A percentile compares a stretch with the other conserved stretches of the same genome.
Conservation (phyloP, 306 rosid genomes). For the Begonia peltatifolia region DNA sequence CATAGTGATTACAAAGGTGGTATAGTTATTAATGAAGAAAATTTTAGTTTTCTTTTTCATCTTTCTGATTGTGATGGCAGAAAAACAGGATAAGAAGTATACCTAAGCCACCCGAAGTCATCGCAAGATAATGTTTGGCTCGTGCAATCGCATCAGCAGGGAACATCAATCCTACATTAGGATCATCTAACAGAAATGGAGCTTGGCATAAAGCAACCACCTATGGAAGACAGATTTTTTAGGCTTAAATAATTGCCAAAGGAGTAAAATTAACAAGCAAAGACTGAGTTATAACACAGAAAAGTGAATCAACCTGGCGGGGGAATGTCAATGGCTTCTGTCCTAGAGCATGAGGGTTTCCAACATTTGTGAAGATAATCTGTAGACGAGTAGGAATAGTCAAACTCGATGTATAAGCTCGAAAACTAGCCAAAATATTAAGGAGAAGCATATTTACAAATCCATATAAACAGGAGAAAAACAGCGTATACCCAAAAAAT, state of each 20-base stretch:
- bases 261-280: not conserved
- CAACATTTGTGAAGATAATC: constrained; percentile 98
- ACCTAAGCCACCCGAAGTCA: constrained; percentile 93
- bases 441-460: too few species aligned
- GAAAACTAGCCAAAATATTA: too few species aligned
- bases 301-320: constrained; percentile 61
- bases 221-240: constrained; percentile 20
- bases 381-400: constrained; percentile 19
- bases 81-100: constrained; percentile 11
- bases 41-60: too few species aligned
- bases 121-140: constrained; percentile 74
- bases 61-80: not conserved
- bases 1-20: too few species aligned
- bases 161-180: constrained; percentile 78
- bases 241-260: not conserved
- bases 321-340: constrained; percentile 96
- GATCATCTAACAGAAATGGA: constrained; percentile 91
- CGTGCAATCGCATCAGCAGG: constrained; percentile 98
- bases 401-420: too few species aligned
- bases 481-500: too few species aligned
- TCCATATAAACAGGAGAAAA: too few species aligned
- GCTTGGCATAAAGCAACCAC: constrained; percentile 99
- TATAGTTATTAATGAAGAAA: too few species aligned
- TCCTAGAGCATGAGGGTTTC: constrained; percentile 98
- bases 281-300: constrained; percentile 10